Evolutionary conservation across 345 rosid genomes (phyloP).

Genomic region (Pistacia vera): DNA sequence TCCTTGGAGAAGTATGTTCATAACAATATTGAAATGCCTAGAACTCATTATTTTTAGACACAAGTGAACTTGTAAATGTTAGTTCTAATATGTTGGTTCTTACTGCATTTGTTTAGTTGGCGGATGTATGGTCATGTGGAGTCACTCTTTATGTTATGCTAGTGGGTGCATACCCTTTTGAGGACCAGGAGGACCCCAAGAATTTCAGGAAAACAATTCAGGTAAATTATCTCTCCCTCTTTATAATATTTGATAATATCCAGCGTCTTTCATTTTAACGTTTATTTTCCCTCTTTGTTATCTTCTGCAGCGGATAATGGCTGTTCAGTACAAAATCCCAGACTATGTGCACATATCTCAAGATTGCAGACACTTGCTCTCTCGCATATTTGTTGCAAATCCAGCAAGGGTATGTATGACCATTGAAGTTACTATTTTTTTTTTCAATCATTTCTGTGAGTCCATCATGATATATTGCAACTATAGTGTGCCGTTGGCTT

Average conservation of each 20-base stretch:
- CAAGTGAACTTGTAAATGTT: neutral
- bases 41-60: neutral
- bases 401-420: slow-evolving; percentile 56
- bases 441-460: neutral
- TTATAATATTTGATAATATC: neutral
- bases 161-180: slow-evolving; percentile 95
- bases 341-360: slow-evolving; percentile 84
- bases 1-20: neutral
- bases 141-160: slow-evolving; percentile 94
- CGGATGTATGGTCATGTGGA: slow-evolving; percentile 98
- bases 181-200: slow-evolving; percentile 83
- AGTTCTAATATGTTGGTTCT: neutral
- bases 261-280: neutral
- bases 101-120: slow-evolving; percentile 46
- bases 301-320: slow-evolving; percentile 75
- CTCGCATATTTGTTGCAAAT: slow-evolving; percentile 81
- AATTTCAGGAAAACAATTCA: slow-evolving; percentile 93
- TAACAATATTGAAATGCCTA: neutral
- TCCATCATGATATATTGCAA: neutral
- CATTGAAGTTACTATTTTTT: neutral
- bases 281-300: slow-evolving; percentile 1
- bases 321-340: slow-evolving; percentile 86
- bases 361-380: slow-evolving; percentile 77
- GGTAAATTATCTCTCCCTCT: slow-evolving; percentile 37
- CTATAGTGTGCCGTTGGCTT: neutral